phyloP scores from a whole-genome alignment of 2,329 filamentous ascomycete genomes.

The Sporothrix curviconia region DNA sequence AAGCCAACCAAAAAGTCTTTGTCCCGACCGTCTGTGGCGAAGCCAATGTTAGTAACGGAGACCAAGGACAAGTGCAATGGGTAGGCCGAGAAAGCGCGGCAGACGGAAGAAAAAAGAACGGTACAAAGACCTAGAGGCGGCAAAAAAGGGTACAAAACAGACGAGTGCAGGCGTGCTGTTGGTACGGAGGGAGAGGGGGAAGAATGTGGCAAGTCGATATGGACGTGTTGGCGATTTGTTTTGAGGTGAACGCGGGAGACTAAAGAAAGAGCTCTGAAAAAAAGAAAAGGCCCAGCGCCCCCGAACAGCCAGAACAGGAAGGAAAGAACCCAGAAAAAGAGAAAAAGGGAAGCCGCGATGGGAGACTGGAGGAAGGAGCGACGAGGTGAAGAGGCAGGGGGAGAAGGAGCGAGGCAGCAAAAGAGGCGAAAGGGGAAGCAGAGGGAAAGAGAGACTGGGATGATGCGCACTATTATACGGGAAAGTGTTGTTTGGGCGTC shows the following conservation, averaged over 20 bases:
- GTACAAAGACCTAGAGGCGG: not conserved
- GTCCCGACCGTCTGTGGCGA: not conserved
- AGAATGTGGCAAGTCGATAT: too few relatives aligned
- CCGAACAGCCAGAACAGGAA: too few relatives aligned
- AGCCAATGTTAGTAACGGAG: not conserved
- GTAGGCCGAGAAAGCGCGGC: not conserved
- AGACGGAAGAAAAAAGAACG: not conserved
- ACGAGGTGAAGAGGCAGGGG: not conserved
- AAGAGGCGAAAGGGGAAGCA: not conserved
- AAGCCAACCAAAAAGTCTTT: not conserved
- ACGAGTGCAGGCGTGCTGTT: not conserved
- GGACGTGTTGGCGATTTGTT: not conserved
- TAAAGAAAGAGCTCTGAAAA: too few relatives aligned
- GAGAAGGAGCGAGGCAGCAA: not conserved
- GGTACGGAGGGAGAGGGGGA: not conserved
- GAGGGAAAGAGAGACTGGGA: conserved; percentile 12
- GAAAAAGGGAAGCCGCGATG: conserved; percentile 10
- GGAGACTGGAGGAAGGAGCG: not conserved
- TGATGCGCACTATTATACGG: conserved; percentile 16
- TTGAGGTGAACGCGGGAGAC: not conserved
- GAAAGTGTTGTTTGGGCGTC: not conserved
- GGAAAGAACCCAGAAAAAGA: not conserved
- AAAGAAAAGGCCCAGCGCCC: not conserved
- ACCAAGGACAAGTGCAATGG: not conserved
- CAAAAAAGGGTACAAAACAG: not conserved